These are phyloP conservation scores for Hibiscus tridactylites DNA, from an alignment of 345 rosid species.

Conservation along the genomic window DNA sequence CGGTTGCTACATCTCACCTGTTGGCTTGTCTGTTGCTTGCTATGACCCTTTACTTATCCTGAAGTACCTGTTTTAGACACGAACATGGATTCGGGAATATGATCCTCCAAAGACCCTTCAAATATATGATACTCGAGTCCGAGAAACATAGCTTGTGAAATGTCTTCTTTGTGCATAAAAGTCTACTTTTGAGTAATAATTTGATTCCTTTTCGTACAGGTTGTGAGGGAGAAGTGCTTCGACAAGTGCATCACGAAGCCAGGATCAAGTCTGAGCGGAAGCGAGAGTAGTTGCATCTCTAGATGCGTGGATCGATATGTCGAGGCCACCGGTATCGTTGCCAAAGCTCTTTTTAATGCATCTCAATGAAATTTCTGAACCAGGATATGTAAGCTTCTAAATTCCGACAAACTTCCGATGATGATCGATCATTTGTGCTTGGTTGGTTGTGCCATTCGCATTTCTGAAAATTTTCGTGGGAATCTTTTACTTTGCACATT, in stretches of 20 bases:
- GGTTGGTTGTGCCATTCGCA: neutral
- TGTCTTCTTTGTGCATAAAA: neutral
- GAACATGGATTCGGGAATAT: neutral
- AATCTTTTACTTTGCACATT: neutral
- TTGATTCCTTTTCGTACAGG: conserved; percentile 30
- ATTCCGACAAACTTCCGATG: neutral
- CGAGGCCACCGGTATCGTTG: conserved; percentile 79
- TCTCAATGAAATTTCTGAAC: conserved; percentile 31
- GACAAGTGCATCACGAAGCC: conserved; percentile 84
- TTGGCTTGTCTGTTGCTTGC: neutral
- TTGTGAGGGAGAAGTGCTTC: conserved; percentile 69
- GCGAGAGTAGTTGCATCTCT: conserved; percentile 89
- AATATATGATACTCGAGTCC: neutral
- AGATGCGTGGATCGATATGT: conserved; percentile 96
- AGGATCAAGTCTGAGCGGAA: conserved; percentile 76
- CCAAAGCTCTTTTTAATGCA: conserved; percentile 52
- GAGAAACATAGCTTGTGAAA: neutral
- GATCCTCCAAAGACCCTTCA: neutral
- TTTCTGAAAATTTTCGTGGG: neutral
- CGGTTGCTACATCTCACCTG: neutral
- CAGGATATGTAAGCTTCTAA: neutral
- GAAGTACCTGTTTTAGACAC: no score
- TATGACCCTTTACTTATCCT: neutral
- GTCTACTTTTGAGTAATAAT: neutral
- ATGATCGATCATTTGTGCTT: neutral